phyloP scores from a whole-genome alignment of 805 yeast species.

The Blastobotrys americana region DNA sequence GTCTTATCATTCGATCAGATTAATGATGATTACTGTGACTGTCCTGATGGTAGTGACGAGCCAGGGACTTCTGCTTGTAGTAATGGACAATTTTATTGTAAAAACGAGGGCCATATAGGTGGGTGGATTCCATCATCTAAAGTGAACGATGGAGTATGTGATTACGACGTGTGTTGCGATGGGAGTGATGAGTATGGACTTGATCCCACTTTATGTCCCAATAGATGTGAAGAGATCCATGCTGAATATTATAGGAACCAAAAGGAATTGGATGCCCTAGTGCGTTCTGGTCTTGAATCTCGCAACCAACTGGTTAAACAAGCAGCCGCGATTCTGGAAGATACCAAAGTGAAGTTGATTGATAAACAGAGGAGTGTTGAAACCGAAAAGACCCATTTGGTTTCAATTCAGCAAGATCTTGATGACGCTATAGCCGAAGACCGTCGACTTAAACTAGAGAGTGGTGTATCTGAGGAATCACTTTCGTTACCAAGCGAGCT shows the following conservation, averaged over 20 bases:
- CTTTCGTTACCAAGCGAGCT: slow-evolving; percentile 11
- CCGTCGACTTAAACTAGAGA: slow-evolving; percentile 7
- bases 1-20: slow-evolving; percentile 52
- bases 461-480: slow-evolving; percentile 5
- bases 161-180: slow-evolving; percentile 83
- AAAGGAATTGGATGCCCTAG: slow-evolving; percentile 16
- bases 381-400: slow-evolving; percentile 13
- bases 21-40: slow-evolving; percentile 89
- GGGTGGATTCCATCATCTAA: slow-evolving; percentile 55
- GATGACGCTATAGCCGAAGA: slow-evolving; percentile 25
- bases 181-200: slow-evolving; percentile 70
- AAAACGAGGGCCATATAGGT: slow-evolving; percentile 62
- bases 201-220: slow-evolving; percentile 42
- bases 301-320: slow-evolving; percentile 29
- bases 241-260: slow-evolving; percentile 30
- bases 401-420: slow-evolving; percentile 26
- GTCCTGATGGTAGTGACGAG: slow-evolving; percentile 97
- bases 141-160: slow-evolving; percentile 89
- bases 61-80: slow-evolving; percentile 89
- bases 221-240: slow-evolving; percentile 47
- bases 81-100: slow-evolving; percentile 58
- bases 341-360: slow-evolving; percentile 17
- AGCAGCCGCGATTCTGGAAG: slow-evolving; percentile 23
- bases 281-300: slow-evolving; percentile 33
- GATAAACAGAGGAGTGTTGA: slow-evolving; percentile 22